Conservation (phyloP, 2,329 filamentous ascomycete genomes). For the Talaromyces amestolkiae region DNA sequence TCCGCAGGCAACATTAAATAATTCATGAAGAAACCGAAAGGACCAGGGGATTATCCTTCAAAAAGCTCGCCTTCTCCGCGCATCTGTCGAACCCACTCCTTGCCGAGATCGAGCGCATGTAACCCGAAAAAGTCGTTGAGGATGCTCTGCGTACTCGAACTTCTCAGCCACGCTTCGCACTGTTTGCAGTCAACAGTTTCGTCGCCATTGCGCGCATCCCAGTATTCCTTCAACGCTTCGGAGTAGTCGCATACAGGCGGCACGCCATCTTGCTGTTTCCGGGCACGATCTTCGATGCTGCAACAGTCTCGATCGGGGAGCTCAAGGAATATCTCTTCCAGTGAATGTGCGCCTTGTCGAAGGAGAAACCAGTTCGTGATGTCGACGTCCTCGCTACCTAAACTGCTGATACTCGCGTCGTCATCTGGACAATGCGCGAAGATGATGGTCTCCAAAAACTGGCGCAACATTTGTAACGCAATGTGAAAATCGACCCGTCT, state of each 20-base stretch:
- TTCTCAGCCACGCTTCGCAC: constrained; percentile 30
- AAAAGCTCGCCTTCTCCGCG: constrained; percentile 28
- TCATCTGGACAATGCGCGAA: constrained; percentile 30
- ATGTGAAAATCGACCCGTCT: constrained; percentile 30
- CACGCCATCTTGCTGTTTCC: constrained; percentile 15
- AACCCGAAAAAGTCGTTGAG: constrained; percentile 29
- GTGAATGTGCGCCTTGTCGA: constrained; percentile 26
- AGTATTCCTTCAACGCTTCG: constrained; percentile 29
- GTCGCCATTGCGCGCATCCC: constrained; percentile 29
- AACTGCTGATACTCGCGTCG: constrained; percentile 27
- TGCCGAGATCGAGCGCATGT: constrained; percentile 27
- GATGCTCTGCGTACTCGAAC: constrained; percentile 31
- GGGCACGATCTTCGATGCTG: constrained; percentile 23
- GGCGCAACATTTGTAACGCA: constrained; percentile 30
- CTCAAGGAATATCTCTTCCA: constrained; percentile 28
- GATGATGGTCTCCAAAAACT: constrained; percentile 31
- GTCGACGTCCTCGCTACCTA: constrained; percentile 27
- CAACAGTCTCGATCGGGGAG: constrained; percentile 29
- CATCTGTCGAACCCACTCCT: constrained; percentile 31
- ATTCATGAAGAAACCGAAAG: not conserved
- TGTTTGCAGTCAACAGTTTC: constrained; percentile 25
- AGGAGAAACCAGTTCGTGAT: constrained; percentile 32
- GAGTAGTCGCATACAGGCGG: constrained; percentile 25
- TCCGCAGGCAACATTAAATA: constrained; percentile 2
- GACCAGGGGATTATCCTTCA: constrained; percentile 7